Base-by-base conservation (phyloP, 2,329 filamentous ascomycete species). In the Hypoxylon rubiginosum region DNA sequence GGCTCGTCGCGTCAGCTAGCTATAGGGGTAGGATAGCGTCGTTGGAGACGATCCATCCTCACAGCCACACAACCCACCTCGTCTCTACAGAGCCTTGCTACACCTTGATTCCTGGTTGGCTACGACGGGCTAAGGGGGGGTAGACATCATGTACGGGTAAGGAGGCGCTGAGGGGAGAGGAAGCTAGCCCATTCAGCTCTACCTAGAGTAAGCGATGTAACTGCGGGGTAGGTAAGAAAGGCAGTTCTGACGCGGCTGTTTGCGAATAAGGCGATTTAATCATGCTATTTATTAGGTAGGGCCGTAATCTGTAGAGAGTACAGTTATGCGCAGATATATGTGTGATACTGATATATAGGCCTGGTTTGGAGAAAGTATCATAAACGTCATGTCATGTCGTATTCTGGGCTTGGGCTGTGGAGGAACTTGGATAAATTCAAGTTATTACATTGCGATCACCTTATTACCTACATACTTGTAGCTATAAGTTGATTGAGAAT, bases 181-280 rank as follows among this genome's bases (percentile, higher is more conserved):
- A 8, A 13, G 28, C 49, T 34, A 32, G 11, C 11, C 17, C 36
- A 2, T 30, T 62, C 58, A 57, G 51, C 56, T 64, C 51, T 45
- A 13, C 5, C 46, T 43, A n/a, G n/a, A n/a, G n/a, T 17, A 6
- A 26, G 21, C 21, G 56, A 56, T 52, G 57, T 62, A 24, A 65
- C 49, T 62, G 62, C 53, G 62, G 62, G 62, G 62, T 58, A 26
- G n/a, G 15, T 36, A 36, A 36, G 32, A 34, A 34, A 34, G 32
- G 32, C 9, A 13, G 32, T 9, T 28, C 26, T 28, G 7, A 41
- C 7, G 26, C 26, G 26, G 26, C 26, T 28, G 30, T 28, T 28
- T 28, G 26, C 26, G 26, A 28, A 28, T 28, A 28, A 7, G 26
- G 26, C 26, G 26, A 28, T 28, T 7, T 11, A 36, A 36, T 11